These are phyloP conservation scores for Chaetomiaceae sp. DNA, from an alignment of 2,329 filamentous ascomycete species.

Conservation along the genomic window DNA sequence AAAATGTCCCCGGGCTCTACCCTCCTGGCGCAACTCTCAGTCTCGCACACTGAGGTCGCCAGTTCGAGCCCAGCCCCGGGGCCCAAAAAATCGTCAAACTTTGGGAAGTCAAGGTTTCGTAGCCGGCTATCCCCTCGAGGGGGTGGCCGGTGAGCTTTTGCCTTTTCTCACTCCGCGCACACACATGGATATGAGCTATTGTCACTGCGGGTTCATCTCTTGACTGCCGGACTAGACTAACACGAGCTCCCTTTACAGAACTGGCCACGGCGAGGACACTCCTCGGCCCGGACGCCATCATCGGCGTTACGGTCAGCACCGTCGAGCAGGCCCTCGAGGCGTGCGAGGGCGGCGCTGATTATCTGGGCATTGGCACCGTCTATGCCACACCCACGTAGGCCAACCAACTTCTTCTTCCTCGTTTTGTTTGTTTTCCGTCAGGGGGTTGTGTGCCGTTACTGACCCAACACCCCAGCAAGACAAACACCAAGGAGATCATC, in stretches of 20 bases:
- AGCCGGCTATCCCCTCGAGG: too few species aligned
- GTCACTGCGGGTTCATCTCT: too few species aligned
- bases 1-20: too few species aligned
- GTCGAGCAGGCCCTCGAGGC: conserved; percentile 68
- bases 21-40: too few species aligned
- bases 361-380: conserved; percentile 85
- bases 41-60: too few species aligned
- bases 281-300: conserved; percentile 72
- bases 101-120: too few species aligned
- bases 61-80: too few species aligned
- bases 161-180: too few species aligned
- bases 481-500: conserved; percentile 78
- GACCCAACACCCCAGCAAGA: conserved; percentile 49
- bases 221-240: not conserved
- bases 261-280: conserved; percentile 62
- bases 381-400: conserved; percentile 71
- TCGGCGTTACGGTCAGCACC: conserved; percentile 81
- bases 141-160: too few species aligned
- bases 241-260: conserved; percentile 35
- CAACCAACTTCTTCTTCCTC: too few species aligned
- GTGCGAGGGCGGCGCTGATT: conserved; percentile 73
- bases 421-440: not conserved
- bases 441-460: not conserved
- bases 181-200: too few species aligned
- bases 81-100: too few species aligned